A percentile compares a stretch with the other conserved stretches of the same genome.
phyloP scores from a whole-genome alignment of 169 alveolate species.

The Eimeria necatrix region DNA sequence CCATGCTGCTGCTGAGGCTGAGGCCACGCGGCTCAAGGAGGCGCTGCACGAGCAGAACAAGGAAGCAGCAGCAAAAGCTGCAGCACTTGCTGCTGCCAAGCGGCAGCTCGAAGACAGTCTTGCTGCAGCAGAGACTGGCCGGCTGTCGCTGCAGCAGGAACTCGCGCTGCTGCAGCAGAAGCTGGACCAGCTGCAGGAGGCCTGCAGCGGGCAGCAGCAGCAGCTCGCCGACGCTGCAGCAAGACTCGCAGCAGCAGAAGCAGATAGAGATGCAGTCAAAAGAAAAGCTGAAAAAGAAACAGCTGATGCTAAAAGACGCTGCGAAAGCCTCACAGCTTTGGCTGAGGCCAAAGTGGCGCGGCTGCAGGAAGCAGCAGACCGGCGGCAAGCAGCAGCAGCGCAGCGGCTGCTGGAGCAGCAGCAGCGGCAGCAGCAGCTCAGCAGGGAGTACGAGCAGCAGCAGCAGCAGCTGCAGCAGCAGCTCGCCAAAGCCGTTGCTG shows the following conservation, averaged over 20 bases:
- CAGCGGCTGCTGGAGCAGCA: slow-evolving; percentile 74
- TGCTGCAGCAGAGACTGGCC: slow-evolving; percentile 66
- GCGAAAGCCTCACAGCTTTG: slow-evolving; percentile 27
- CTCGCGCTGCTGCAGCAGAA: slow-evolving; percentile 51
- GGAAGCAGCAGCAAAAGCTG: slow-evolving; percentile 57
- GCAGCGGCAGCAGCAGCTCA: slow-evolving; percentile 57
- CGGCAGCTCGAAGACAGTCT: slow-evolving; percentile 61
- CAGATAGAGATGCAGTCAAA: slow-evolving; percentile 44
- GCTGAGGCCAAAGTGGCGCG: slow-evolving; percentile 70
- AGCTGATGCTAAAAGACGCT: slow-evolving; percentile 62
- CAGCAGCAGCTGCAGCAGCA: slow-evolving; percentile 54
- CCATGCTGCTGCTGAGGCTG: slow-evolving; percentile 70
- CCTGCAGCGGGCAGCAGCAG: slow-evolving; percentile 46
- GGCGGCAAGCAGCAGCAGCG: slow-evolving; percentile 66
- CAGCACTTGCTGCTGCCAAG: slow-evolving; percentile 60
- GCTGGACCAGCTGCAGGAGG: slow-evolving; percentile 59
- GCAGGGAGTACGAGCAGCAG: slow-evolving; percentile 68
- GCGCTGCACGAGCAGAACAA: slow-evolving; percentile 22
- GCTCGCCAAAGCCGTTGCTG: slow-evolving; percentile 74
- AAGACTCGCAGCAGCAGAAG: slow-evolving; percentile 63
- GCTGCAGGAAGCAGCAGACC: slow-evolving; percentile 65
- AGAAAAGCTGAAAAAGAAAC: slow-evolving; percentile 66
- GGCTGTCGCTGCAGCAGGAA: slow-evolving; percentile 51
- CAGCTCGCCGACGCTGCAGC: slow-evolving; percentile 59
- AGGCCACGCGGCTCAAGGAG: slow-evolving; percentile 68